These are phyloP conservation scores for Ophiostoma pallidulum DNA, from an alignment of 2,329 filamentous ascomycete species.

Conservation along the genomic window DNA sequence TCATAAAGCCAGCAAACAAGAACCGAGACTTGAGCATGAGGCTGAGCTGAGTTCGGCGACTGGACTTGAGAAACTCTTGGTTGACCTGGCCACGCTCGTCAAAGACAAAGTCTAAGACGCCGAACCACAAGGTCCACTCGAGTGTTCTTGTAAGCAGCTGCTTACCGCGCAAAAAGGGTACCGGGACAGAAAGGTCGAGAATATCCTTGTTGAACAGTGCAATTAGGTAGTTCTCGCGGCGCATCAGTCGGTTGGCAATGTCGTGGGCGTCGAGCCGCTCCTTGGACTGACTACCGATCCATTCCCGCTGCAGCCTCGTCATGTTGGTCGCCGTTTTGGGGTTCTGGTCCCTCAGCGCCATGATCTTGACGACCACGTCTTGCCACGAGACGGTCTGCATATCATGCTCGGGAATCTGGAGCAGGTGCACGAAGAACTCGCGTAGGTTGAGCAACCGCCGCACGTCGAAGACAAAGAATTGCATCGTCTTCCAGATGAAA, in stretches of 20 bases:
- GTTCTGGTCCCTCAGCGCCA: slow-evolving; percentile 75
- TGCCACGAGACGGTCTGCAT: slow-evolving; percentile 96
- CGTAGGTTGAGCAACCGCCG: slow-evolving; percentile 67
- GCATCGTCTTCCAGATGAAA: slow-evolving; percentile 71
- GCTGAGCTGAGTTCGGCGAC: slow-evolving; percentile 69
- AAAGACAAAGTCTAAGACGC: slow-evolving; percentile 89
- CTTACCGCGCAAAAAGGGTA: slow-evolving; percentile 71
- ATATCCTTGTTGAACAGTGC: slow-evolving; percentile 97
- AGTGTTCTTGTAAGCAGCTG: slow-evolving; percentile 83
- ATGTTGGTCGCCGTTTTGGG: slow-evolving; percentile 61
- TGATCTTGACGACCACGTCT: slow-evolving; percentile 75
- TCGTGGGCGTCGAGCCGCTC: slow-evolving; percentile 93
- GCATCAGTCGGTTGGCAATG: slow-evolving; percentile 94
- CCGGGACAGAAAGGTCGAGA: slow-evolving; percentile 71
- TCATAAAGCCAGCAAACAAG: slow-evolving; percentile 73
- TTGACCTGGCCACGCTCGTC: slow-evolving; percentile 81
- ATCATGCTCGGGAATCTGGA: slow-evolving; percentile 72
- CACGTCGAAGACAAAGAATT: slow-evolving; percentile 59
- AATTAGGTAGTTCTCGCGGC: slow-evolving; percentile 93
- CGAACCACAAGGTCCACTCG: slow-evolving; percentile 85
- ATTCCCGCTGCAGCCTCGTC: slow-evolving; percentile 41
- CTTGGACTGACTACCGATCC: slow-evolving; percentile 75
- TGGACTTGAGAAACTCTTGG: slow-evolving; percentile 74
- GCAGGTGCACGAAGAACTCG: slow-evolving; percentile 74
- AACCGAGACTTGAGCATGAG: slow-evolving; percentile 69